Conservation (phyloP, 192 early-diverging fungal genomes). For the Linnemannia exigua region DNA sequence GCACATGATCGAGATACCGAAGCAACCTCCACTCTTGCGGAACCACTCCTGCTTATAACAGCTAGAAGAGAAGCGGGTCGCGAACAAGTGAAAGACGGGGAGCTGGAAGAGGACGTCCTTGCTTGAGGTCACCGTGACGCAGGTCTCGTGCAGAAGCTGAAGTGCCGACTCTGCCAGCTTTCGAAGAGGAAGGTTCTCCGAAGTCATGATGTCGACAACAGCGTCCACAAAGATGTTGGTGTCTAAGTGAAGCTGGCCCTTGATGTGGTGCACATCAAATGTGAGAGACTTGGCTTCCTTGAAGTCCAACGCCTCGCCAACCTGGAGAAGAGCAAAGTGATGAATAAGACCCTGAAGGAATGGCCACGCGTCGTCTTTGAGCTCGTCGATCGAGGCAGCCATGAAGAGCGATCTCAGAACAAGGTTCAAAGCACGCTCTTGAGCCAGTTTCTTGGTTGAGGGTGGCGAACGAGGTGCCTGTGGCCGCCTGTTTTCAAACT, state of each 20-base stretch:
- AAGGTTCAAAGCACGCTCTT: conserved; percentile 74
- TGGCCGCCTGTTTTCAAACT: conserved; percentile 36
- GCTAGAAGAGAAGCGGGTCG: conserved; percentile 88
- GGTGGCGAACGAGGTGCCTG: conserved; percentile 55
- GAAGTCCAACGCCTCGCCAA: conserved; percentile 76
- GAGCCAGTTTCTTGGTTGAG: conserved; percentile 70
- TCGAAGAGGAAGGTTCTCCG: conserved; percentile 71
- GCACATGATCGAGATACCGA: conserved; percentile 88
- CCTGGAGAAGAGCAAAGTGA: conserved; percentile 82
- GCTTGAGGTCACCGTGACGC: conserved; percentile 65
- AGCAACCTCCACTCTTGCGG: conserved; percentile 91
- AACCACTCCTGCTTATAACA: conserved; percentile 94
- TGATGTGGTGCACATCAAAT: conserved; percentile 64
- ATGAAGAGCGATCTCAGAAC: conserved; percentile 76
- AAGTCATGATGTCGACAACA: conserved; percentile 83
- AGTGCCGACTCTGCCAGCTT: conserved; percentile 77
- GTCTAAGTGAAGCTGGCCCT: conserved; percentile 64
- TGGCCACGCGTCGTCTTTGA: conserved; percentile 73
- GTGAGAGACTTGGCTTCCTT: conserved; percentile 63
- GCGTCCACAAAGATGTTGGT: conserved; percentile 83
- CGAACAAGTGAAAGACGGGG: conserved; percentile 83
- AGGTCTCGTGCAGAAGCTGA: conserved; percentile 73
- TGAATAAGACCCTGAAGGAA: conserved; percentile 76
- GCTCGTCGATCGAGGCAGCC: conserved; percentile 69
- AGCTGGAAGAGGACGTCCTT: conserved; percentile 75